Evolutionary conservation across 1,284 basidiomycete species (phyloP), one percentile per base, ranked within the genome.

Genomic region (Puccinia sorghi): DNA sequence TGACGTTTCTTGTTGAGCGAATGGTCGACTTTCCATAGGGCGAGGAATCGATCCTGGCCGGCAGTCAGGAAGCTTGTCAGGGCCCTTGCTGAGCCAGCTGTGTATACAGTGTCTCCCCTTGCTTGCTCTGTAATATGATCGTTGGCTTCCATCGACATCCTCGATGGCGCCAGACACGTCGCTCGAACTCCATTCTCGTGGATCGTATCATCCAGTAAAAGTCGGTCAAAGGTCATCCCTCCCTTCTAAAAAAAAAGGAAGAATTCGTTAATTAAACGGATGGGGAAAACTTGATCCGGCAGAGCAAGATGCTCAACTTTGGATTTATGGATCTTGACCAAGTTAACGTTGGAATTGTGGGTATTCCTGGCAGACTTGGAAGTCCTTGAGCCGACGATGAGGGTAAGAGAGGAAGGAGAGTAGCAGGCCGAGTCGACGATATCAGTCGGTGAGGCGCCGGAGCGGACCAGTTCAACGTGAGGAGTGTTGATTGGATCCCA

Each of bases 171-270:
- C 11, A 78, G 27, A 63, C 67, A 71, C 8, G 67, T 71, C 8
- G 76, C 76, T 63, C 67, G 39, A 2, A 78, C 76, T 13, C 76
- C 76, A 17, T 78, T 57, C 32, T 78, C 67, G 43, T 78, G 76
- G 27, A 71, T 59, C 20, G 32, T 7, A 50, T 78, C 66, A 20
- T 69, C 54, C 27, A 78, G 32, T 41, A 22, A 43, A 0, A 37
- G 20, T 9, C 67, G 52, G 9, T 71, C 54, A 78, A 56, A 70
- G 43, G 39, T 52, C 22, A 70, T 32, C 27, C 1, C 37, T 7
- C 57, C 67, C 12, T 39, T 61, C 76, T 78, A 64, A 25, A 15
- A 43, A 25, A 67, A 54, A 22, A 54, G 8, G 20, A 2, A 59
- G 11, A 52, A 9, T 4, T 57, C 11, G 48, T 25, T 13, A 32